These are phyloP conservation scores for Sarcomyxa edulis DNA, from an alignment of 768 basidiomycete genomes.

Conservation along the genomic window DNA sequence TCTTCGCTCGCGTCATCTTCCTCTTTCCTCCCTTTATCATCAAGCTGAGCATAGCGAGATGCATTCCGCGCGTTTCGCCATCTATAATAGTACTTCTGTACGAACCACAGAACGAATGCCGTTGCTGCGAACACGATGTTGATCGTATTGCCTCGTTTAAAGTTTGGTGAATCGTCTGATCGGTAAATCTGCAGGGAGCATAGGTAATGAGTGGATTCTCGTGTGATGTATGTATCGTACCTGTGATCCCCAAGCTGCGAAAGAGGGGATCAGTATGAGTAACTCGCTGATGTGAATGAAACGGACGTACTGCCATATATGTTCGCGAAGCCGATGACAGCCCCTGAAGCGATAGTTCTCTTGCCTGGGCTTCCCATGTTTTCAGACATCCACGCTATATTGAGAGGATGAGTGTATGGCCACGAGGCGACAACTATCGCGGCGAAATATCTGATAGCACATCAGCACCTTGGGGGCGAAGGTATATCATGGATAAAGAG, in stretches of 20 bases:
- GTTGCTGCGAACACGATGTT: constrained; percentile 28
- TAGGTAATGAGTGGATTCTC: background rate
- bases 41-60: constrained; percentile 13
- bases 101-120: constrained; percentile 27
- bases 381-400: constrained; percentile 35
- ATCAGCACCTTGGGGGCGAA: background rate
- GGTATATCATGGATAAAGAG: no score
- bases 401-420: constrained; percentile 33
- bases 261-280: constrained; percentile 14
- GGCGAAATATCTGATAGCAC: constrained; percentile 26
- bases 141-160: constrained; percentile 28
- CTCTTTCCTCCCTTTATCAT: constrained; percentile 15
- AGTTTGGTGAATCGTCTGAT: constrained; percentile 30
- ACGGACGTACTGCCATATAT: constrained; percentile 11
- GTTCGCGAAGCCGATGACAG: constrained; percentile 28
- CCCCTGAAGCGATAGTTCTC: constrained; percentile 28
- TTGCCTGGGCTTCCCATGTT: constrained; percentile 31
- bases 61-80: constrained; percentile 21
- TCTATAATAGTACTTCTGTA: constrained; percentile 24
- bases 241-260: constrained; percentile 27
- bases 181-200: constrained; percentile 25
- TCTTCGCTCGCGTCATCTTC: constrained; percentile 21
- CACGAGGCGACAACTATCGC: constrained; percentile 29
- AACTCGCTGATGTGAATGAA: background rate
- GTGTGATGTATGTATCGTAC: constrained; percentile 4